Evolutionary conservation across 225 moss, liverwort and hornwort species (phyloP), one percentile per base, ranked within the genome.

Genomic region (Pseudisothecium myosuroides): DNA sequence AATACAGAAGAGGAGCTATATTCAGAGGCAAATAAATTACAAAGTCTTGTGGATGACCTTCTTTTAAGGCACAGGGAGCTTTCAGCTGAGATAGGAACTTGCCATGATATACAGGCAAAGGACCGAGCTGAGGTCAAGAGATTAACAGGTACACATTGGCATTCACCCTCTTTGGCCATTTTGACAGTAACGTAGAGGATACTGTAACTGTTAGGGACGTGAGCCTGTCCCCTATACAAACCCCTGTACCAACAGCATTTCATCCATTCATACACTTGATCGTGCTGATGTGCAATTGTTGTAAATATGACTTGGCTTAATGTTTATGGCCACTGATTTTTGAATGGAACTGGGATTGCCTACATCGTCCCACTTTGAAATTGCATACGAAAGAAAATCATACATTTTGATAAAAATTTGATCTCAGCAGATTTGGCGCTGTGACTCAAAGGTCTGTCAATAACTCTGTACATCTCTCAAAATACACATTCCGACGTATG

Each of bases 31-130:
- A 90, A 87, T 76, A 89, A 90, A 47, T 87, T 96, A 86, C 96
- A 91, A 83, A 88, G 86, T 82, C 93, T 91, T 81, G 91, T 97
- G 91, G 97, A 98, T 91, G 89, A 77, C 39, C 94, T 97, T 60
- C 96, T 95, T 88, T 85, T 98, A 82, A 96, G 90, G 88, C 94
- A 96, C 91, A 96, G 93, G 80, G 93, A 96, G 88, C 94, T 98
- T 92, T 91, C 92, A 86, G 86, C 88, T 58, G 98, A 98, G 82
- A 87, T 96, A 71, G 95, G 95, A 72, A 90, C 89, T 17, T 95
- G 92, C 62, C 91, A 92, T 81, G 97, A 98, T 72, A 69, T 87
- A 75, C 95, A 95, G 89, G 97, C 96, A 22, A 98, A 96, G 89
- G 96, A 96, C 74, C 95, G 92, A 91, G 90, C 95, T 60, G 97